These are phyloP conservation scores for Mucor irregularis DNA, from an alignment of 371 early-diverging fungal genomes.

Conservation along the genomic window DNA sequence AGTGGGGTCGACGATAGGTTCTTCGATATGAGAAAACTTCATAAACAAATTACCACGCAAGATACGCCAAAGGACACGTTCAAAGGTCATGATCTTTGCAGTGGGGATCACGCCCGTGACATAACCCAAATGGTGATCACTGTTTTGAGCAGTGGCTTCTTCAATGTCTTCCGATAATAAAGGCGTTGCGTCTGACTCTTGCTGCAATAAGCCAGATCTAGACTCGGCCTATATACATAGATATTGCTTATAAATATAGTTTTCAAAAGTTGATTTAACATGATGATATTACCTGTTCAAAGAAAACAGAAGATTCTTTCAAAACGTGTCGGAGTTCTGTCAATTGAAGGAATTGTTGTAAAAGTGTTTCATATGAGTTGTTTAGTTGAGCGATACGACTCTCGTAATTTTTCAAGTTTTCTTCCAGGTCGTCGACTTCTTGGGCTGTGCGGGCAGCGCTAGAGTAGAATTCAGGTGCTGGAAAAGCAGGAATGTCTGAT, in stretches of 20 bases:
- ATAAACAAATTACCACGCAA: conserved; percentile 96
- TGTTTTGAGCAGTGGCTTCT: conserved; percentile 41
- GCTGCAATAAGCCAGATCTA: conserved; percentile 15
- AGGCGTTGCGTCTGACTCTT: conserved; percentile 53
- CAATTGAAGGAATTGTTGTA: conserved; percentile 79
- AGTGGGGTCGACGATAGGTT: conserved; percentile 79
- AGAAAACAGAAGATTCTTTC: conserved; percentile 79
- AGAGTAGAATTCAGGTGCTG: conserved; percentile 42
- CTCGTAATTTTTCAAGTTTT: conserved; percentile 78
- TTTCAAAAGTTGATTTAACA: not conserved
- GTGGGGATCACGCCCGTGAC: conserved; percentile 93
- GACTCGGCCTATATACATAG: not conserved
- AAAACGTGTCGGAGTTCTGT: conserved; percentile 90
- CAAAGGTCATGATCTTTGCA: conserved; percentile 82
- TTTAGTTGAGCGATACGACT: conserved; percentile 83
- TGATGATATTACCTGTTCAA: conserved; percentile 59
- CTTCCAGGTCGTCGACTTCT: conserved; percentile 93
- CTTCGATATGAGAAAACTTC: conserved; percentile 92
- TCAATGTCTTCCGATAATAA: conserved; percentile 58
- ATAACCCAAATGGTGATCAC: conserved; percentile 52
- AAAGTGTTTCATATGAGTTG: conserved; percentile 79
- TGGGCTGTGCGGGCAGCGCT: conserved; percentile 80
- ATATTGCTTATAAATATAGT: not conserved
- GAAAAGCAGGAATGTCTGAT: conserved; percentile 63
- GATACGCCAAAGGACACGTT: conserved; percentile 94